Base-by-base conservation (phyloP, 1,284 basidiomycete genomes). In the Lentinula novae-zelandiae region DNA sequence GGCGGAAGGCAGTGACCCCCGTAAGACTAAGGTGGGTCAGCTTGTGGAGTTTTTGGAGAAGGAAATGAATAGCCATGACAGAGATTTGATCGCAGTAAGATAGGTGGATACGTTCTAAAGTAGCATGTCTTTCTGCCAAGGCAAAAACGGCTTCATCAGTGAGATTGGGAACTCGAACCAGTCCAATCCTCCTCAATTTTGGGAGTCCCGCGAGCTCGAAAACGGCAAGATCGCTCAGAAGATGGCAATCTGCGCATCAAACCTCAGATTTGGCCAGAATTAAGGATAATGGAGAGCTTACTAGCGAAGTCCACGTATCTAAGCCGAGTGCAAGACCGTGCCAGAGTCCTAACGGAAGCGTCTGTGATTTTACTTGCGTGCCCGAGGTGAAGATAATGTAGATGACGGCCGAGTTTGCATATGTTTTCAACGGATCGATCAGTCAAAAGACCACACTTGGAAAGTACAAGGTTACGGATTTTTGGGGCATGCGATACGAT, bases 301-400 rank as follows among this genome's bases (percentile, higher is more conserved):
- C 96, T 96, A 4, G 97, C 97, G 65, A 99, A 87, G 73, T 99
- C 97, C 63, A 99, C 89, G 72, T 99, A 99, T 66, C 97, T 82
- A 61, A 99, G 74, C n/a, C 97, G 82, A 0, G 93, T 96, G 74
- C 97, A 99, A 22, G 85, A 84, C 46, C 93, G 82, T 3, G 95
- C 95, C 15, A 99, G 79, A 8, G 84, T 83, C 57, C 87, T 89
- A 42, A 99, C 90, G 6, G 92, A 94, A 31, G 84, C 83, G 72
- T 99, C 97, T 2, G 96, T 97, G 66, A 99, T 94, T 67, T 87
- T 89, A 65, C 74, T 76, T 5, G 94, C 90, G 76, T 99, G 97
- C 0, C 96, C 97, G 12, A 99, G 81, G 73, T 99, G 97, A 44
- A 99, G 82, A 72, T 97, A 95, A 74, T 99, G 97, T 39, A 99